Percentiles rank a stretch among this genome's conserved stretches.
phyloP scores from a whole-genome alignment of 192 early-diverging fungal genomes.

The Helicostylum pulchrum region DNA sequence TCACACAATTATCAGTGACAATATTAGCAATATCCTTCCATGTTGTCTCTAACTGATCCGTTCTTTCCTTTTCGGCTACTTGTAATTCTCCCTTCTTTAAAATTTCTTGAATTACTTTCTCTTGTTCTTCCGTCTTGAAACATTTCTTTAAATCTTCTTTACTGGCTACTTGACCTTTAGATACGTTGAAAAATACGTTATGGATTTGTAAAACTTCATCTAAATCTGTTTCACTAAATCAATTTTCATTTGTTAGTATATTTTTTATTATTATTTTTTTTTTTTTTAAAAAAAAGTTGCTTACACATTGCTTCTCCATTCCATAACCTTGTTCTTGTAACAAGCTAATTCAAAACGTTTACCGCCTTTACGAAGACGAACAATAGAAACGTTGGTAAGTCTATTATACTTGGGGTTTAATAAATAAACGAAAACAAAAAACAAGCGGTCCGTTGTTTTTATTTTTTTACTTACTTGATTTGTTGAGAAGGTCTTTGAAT shows the following conservation, averaged over 20 bases:
- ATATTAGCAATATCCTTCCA: conserved; percentile 93
- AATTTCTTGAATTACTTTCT: conserved; percentile 75
- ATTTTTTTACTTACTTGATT: conserved; percentile 36
- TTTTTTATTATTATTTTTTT: too few relatives aligned
- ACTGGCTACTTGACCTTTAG: conserved; percentile 93
- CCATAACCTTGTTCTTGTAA: conserved; percentile 98
- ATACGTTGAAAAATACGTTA: conserved; percentile 92
- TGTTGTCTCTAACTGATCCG: conserved; percentile 75
- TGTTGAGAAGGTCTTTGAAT: conserved; percentile 40
- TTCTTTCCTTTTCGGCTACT: conserved; percentile 95
- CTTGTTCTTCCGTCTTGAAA: conserved; percentile 83
- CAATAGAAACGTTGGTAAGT: conserved; percentile 95
- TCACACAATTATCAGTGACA: conserved; percentile 93
- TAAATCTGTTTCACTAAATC: conserved; percentile 86
- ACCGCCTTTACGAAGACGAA: conserved; percentile 93
- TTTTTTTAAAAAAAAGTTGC: too few relatives aligned
- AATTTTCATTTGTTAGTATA: background rate
- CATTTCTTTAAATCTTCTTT: conserved; percentile 82
- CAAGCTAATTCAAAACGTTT: conserved; percentile 98
- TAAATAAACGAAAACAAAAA: too few relatives aligned
- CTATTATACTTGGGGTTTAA: conserved; percentile 28
- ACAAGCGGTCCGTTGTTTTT: background rate
- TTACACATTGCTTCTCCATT: conserved; percentile 91
- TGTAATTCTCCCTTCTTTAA: conserved; percentile 95
- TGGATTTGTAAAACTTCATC: conserved; percentile 96